These are phyloP conservation scores for Penicillium cataractarum DNA, from an alignment of 495 filamentous ascomycete species.

Conservation along the genomic window DNA sequence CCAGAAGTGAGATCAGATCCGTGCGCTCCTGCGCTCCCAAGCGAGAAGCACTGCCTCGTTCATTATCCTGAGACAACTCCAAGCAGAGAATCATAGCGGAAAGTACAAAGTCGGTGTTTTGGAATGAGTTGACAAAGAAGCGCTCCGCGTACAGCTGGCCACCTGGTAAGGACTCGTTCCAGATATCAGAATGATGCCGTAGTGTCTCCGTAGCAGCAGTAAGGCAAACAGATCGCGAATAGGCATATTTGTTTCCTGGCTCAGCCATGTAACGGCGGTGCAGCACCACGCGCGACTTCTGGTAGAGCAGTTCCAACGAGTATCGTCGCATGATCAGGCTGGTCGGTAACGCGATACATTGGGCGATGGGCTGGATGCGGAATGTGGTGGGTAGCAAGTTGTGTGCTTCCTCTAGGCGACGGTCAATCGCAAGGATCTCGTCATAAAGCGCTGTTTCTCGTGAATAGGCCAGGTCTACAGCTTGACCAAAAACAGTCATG, in stretches of 20 bases:
- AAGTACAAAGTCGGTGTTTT: conserved; percentile 80
- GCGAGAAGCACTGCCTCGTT: conserved; percentile 10
- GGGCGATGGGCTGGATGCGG: conserved; percentile 67
- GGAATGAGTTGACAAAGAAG: conserved; percentile 77
- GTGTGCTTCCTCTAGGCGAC: conserved; percentile 68
- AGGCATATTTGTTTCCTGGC: conserved; percentile 71
- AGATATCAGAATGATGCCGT: conserved; percentile 73
- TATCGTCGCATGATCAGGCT: conserved; percentile 81
- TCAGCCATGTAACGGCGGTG: conserved; percentile 81
- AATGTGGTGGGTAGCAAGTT: conserved; percentile 70
- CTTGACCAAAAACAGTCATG: conserved; percentile 48
- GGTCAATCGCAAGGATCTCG: conserved; percentile 76
- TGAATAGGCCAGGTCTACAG: conserved; percentile 50
- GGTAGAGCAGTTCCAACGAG: conserved; percentile 77
- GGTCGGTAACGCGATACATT: conserved; percentile 73
- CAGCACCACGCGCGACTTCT: conserved; percentile 80
- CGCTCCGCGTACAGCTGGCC: conserved; percentile 72
- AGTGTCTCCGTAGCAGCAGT: conserved; percentile 78
- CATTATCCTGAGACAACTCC: conserved; percentile 56
- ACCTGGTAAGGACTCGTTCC: conserved; percentile 72
- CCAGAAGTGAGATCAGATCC: conserved; percentile 70
- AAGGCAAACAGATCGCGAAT: conserved; percentile 81
- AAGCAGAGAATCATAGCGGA: conserved; percentile 88
- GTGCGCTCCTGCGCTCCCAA: conserved; percentile 38
- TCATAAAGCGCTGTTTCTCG: conserved; percentile 65